Evolutionary conservation across 1,284 basidiomycete genomes (phyloP), one percentile per base, ranked within the genome.

Genomic region (Golubevia sp.): DNA sequence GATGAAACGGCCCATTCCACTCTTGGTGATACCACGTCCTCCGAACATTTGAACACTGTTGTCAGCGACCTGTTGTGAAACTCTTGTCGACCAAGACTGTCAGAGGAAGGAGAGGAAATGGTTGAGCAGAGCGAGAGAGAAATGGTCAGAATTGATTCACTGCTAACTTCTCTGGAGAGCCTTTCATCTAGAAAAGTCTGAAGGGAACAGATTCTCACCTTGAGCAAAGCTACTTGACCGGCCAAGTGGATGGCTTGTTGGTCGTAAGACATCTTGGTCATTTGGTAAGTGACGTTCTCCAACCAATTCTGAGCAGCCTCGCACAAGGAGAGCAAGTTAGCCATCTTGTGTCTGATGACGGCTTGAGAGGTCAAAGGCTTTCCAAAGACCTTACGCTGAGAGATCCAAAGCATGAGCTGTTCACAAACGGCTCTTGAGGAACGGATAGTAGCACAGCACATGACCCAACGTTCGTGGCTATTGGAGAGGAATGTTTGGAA

Each of bases 401-500:
- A 66, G 56, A 74, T 74, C 80, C 80, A 83, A 59, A 75, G 71
- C 64, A 82, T 68, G 56, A 68, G 63, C 67, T 79, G 65, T 62
- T 82, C 80, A 65, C 64, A 67, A 7, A 79, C 69, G 27, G 71
- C 76, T 51, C 78, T 78, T 1, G 68, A 61, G 8, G 90, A 88
- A 25, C 90, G 87, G 34, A 88, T 88, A n/a, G 89, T 90, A 56
- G 88, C 89, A 73, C 88, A 88, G 84, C 88, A 89, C 89, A 91
- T 91, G 58, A 90, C 89, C 89, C 85, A 85, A 48, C 85, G 85
- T 70, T 86, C 85, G 74, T 85, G 84, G 70, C 21, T 18, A n/a
- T n/a, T n/a, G n/a, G 53, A 8, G 25, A 30, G 13, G n/a, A n/a
- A n/a, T n/a, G n/a, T n/a, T n/a, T n/a, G n/a, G n/a, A n/a, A n/a